phyloP scores from a whole-genome alignment of 139 green algal species.

The Choricystis sp. region DNA sequence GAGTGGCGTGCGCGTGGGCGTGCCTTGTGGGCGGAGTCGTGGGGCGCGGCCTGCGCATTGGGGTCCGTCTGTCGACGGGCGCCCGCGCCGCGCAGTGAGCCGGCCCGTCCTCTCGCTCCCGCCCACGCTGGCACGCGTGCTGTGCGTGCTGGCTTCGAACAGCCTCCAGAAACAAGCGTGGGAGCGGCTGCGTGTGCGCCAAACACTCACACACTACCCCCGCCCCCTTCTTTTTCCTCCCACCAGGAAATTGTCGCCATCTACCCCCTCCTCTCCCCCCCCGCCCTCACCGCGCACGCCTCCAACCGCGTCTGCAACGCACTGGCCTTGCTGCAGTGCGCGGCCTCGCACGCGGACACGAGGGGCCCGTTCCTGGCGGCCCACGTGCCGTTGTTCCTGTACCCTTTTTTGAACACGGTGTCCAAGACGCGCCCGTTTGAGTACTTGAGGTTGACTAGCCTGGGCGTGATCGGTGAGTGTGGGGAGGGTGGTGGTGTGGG shows the following conservation, averaged over 20 bases:
- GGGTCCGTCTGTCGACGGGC: too few species aligned
- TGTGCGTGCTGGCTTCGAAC: too few species aligned
- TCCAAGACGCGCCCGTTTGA: conserved; percentile 96
- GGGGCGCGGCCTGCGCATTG: too few species aligned
- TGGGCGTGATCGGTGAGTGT: conserved; percentile 97
- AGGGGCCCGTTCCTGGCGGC: conserved; percentile 83
- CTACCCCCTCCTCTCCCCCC: conserved; percentile 86
- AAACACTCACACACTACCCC: too few species aligned
- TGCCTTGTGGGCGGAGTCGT: not conserved
- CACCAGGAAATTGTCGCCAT: conserved; percentile 96
- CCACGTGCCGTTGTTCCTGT: conserved; percentile 95
- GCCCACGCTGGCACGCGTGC: too few species aligned
- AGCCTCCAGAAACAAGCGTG: too few species aligned
- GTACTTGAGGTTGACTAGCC: conserved; percentile 89
- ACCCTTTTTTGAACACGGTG: conserved; percentile 96
- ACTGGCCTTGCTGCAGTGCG: conserved; percentile 91
- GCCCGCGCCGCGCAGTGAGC: too few species aligned
- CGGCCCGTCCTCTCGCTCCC: too few species aligned
- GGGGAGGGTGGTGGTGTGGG: too few species aligned
- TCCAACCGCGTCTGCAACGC: conserved; percentile 98
- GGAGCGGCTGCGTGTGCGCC: too few species aligned
- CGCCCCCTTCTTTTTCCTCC: too few species aligned
- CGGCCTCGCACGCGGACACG: conserved; percentile 90
- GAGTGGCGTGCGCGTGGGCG: not conserved
- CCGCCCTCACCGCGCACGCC: conserved; percentile 78